Percentiles rank a stretch among this genome's conserved stretches.
These are phyloP conservation scores for Byssoonygena ceratinophila DNA, from an alignment of 2,329 filamentous ascomycete genomes.

Conservation along the genomic window DNA sequence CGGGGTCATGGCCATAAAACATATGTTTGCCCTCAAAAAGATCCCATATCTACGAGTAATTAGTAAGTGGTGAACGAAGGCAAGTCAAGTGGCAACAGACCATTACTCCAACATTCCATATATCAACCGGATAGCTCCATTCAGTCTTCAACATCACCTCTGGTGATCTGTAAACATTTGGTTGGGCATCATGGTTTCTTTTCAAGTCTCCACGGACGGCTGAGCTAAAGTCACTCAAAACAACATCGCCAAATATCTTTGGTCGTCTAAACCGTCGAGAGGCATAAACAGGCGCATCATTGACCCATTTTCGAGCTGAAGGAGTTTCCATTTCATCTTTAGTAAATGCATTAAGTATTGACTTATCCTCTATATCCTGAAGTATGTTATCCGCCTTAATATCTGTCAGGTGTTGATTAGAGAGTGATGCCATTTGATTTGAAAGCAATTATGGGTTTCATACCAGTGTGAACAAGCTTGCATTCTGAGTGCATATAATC, in stretches of 20 bases:
- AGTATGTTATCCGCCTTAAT: conserved; percentile 39
- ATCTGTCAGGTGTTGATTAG: conserved; percentile 22
- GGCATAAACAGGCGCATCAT: conserved; percentile 27
- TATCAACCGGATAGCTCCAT: conserved; percentile 41
- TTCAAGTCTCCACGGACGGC: conserved; percentile 30
- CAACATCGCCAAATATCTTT: conserved; percentile 24
- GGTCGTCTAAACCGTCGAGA: conserved; percentile 29
- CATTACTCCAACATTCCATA: conserved; percentile 44
- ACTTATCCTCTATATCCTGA: conserved; percentile 27
- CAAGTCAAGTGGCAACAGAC: no score
- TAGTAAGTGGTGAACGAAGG: no score
- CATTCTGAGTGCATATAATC: conserved; percentile 37
- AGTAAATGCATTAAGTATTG: conserved; percentile 27
- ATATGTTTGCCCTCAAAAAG: conserved; percentile 39
- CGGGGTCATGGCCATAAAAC: conserved; percentile 34
- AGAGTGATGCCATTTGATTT: background rate
- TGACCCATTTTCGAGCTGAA: conserved; percentile 30
- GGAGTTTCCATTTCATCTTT: conserved; percentile 28
- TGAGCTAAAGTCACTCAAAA: conserved; percentile 33
- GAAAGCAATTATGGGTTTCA: background rate
- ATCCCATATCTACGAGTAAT: conserved; percentile 34
- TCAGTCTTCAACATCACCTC: conserved; percentile 39
- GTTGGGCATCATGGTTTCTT: conserved; percentile 38
- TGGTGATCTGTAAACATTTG: conserved; percentile 26
- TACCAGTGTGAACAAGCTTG: conserved; percentile 39